Evolutionary conservation across 169 alveolate species (phyloP), one percentile per base, ranked within the genome.

Genomic region (Eimeria falciformis): DNA sequence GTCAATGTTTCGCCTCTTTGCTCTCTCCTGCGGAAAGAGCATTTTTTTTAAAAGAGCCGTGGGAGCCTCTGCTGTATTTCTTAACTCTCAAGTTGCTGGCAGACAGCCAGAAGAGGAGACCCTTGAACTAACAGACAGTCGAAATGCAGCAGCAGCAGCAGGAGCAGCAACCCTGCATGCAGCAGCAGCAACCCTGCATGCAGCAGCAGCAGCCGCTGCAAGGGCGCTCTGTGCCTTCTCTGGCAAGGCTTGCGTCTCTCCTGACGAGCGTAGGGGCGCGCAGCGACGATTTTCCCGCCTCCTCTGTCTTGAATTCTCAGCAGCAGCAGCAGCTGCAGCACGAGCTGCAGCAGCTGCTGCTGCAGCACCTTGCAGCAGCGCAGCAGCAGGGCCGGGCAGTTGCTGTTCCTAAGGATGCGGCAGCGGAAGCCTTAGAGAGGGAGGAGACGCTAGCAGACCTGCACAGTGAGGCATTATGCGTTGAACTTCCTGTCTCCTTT

Each of bases 341-440:
- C 5, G 73, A 62, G 29, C 73, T 62, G 37, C 73, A 62, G 73
- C 73, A 62, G 73, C 5, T 62, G 73, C 29, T 62, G 73, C n/a
- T 62, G 73, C 73, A 29, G 37, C 81, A 33, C 81, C 81, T 69
- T 7, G 81, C 81, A 27, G 81, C 81, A 29, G 81, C 81, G n/a
- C 81, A 69, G 81, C 47, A 69, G 81, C 55, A 69, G 23, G 50
- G 81, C 53, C 81, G 81, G 12, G 81, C 81, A 18, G 81, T 69
- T 33, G 81, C 81, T 33, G 53, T 29, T 7, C 81, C 81, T 33
- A 21, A 18, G 3, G 45, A 27, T 69, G 81, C 50, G 14, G 81
- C 81, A 27, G 45, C 50, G 14, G 81, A 69, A 29, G 25, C 25
- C 53, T n/a, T 29, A 27, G 81, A 69, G 23, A 25, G 81, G 50